These are phyloP conservation scores for Epichloe baconii DNA, from an alignment of 2,329 filamentous ascomycete genomes.

Conservation along the genomic window DNA sequence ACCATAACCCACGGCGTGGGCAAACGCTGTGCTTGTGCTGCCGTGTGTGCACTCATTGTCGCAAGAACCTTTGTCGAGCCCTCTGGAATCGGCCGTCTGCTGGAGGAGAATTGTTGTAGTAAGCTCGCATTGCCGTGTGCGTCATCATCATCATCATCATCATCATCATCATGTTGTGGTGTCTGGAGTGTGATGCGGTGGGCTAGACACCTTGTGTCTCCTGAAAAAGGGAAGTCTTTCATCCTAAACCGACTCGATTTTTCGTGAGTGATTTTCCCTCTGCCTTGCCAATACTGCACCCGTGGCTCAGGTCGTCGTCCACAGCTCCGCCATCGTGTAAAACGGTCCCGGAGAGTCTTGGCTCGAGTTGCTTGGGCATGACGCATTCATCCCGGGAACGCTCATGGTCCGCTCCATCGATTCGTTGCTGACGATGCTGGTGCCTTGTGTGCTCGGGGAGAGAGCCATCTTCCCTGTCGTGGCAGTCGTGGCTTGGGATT, in stretches of 20 bases:
- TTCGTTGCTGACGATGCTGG: constrained; percentile 50
- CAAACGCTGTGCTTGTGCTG: too few relatives aligned
- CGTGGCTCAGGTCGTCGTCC: constrained; percentile 22
- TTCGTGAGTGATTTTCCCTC: constrained; percentile 43
- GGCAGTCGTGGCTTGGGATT: constrained; percentile 48
- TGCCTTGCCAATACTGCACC: constrained; percentile 31
- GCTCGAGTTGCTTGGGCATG: constrained; percentile 21
- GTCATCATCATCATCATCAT: background rate
- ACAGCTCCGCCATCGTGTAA: constrained; percentile 12
- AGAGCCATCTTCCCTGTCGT: constrained; percentile 51
- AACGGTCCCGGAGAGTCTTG: constrained; percentile 14
- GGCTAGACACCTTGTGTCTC: constrained; percentile 32
- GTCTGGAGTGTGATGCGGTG: constrained; percentile 20
- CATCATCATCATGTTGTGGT: constrained; percentile 16
- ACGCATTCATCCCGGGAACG: constrained; percentile 27
- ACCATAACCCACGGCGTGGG: too few relatives aligned
- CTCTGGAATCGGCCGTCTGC: background rate
- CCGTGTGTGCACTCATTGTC: background rate
- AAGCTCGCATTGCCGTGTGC: background rate
- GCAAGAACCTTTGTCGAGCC: background rate
- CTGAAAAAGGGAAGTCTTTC: constrained; percentile 46
- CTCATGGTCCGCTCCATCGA: constrained; percentile 37
- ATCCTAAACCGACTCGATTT: constrained; percentile 51
- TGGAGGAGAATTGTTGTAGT: background rate
- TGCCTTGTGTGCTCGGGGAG: constrained; percentile 52